phyloP scores from a whole-genome alignment of 2,329 filamentous ascomycete genomes.

The Beauveria caledonica region DNA sequence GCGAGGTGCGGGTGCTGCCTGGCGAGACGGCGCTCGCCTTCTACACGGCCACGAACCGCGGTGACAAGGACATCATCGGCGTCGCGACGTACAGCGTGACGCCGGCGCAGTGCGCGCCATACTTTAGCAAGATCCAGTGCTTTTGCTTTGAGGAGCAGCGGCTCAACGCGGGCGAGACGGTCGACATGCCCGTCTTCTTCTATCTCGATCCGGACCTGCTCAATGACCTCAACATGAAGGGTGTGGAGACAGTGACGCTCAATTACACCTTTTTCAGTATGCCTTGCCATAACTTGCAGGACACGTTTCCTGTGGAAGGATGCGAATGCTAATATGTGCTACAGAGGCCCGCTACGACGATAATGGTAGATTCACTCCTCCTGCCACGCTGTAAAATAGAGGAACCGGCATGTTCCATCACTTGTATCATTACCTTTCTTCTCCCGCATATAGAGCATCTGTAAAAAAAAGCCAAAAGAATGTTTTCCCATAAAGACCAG shows the following conservation, averaged over 20 bases:
- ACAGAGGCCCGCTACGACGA: constrained; percentile 39
- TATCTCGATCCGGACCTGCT: constrained; percentile 95
- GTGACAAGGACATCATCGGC: constrained; percentile 88
- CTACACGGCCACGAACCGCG: constrained; percentile 91
- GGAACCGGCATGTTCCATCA: not conserved
- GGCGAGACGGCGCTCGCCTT: constrained; percentile 96
- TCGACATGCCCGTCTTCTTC: constrained; percentile 99
- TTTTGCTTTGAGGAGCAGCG: constrained; percentile 99
- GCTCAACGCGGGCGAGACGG: constrained; percentile 87
- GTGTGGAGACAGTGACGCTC: constrained; percentile 88
- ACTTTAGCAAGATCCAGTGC: constrained; percentile 99
- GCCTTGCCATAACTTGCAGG: constrained; percentile 26
- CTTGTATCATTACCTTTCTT: constrained; percentile 1
- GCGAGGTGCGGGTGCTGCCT: constrained; percentile 88
- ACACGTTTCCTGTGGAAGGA: too few relatives aligned
- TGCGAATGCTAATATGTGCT: constrained; percentile 26
- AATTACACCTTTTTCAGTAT: constrained; percentile 98
- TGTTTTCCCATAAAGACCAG: not conserved
- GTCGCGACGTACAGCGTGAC: constrained; percentile 97
- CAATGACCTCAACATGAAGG: constrained; percentile 85
- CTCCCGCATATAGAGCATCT: constrained; percentile 2
- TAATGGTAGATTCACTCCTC: constrained; percentile 35
- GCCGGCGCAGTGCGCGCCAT: constrained; percentile 88
- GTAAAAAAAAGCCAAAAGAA: not conserved
- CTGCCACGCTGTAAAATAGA: constrained; percentile 19